phyloP scores from a whole-genome alignment of 208 protist species.

The Trypanosoma cruzi region DNA sequence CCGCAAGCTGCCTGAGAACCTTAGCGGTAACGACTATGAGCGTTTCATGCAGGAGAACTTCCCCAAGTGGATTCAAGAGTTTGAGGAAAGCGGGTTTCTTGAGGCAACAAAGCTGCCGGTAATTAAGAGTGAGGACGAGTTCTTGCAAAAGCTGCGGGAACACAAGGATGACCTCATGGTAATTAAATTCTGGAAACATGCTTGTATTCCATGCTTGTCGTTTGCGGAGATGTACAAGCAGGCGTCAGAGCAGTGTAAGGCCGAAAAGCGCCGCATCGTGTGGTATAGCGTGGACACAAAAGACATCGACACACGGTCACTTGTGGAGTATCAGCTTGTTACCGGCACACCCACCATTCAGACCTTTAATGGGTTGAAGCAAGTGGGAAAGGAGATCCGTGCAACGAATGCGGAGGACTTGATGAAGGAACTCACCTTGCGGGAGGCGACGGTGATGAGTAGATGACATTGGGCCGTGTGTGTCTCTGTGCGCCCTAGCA shows the following conservation, averaged over 20 bases:
- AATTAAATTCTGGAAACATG: conserved; percentile 94
- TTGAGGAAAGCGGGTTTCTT: conserved; percentile 89
- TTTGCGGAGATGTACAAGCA: conserved; percentile 94
- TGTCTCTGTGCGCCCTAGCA: not conserved
- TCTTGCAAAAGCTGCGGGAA: conserved; percentile 84
- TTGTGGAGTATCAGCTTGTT: conserved; percentile 90
- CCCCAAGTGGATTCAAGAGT: conserved; percentile 88
- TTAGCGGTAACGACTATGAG: conserved; percentile 80
- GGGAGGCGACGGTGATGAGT: conserved; percentile 25
- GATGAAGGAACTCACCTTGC: conserved; percentile 61
- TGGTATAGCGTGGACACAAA: conserved; percentile 94
- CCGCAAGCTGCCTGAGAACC: conserved; percentile 69
- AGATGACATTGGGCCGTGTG: not conserved
- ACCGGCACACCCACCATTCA: conserved; percentile 91
- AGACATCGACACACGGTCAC: conserved; percentile 45
- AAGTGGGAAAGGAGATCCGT: conserved; percentile 88
- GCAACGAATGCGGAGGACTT: conserved; percentile 84
- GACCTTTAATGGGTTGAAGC: conserved; percentile 78
- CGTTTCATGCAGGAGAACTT: conserved; percentile 87
- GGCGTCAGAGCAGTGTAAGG: conserved; percentile 53
- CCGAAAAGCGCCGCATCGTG: conserved; percentile 61
- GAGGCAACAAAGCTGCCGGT: conserved; percentile 84
- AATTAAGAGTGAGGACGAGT: conserved; percentile 86
- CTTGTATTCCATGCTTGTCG: conserved; percentile 90
- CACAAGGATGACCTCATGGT: conserved; percentile 91